These are phyloP conservation scores for Picea abies DNA, from an alignment of 83 land plant species.

Conservation along the genomic window DNA sequence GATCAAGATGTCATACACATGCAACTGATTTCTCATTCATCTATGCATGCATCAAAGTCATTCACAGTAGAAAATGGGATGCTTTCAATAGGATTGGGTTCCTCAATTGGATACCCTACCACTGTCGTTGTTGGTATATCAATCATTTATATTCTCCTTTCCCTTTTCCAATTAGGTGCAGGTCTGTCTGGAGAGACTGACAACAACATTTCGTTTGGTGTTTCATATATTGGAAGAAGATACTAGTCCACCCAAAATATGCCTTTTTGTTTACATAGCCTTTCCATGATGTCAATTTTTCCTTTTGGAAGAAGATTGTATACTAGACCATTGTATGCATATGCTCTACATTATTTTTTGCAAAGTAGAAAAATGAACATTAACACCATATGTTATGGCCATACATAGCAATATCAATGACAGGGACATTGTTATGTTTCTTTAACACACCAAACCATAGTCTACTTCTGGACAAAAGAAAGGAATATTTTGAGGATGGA, in stretches of 20 bases:
- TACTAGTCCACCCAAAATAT: too few species aligned
- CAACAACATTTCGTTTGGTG: too few species aligned
- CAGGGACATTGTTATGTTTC: too few species aligned
- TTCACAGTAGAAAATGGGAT: slow-evolving; percentile 37
- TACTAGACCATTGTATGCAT: not conserved
- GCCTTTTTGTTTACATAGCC: not conserved
- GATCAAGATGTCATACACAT: slow-evolving; percentile 33
- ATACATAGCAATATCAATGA: too few species aligned
- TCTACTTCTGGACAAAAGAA: too few species aligned
- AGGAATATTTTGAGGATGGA: too few species aligned
- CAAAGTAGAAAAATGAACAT: too few species aligned
- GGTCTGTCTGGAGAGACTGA: not conserved
- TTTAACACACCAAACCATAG: too few species aligned
- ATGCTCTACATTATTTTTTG: too few species aligned
- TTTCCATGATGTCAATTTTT: not conserved
- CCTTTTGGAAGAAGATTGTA: not conserved
- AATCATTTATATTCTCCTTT: not conserved
- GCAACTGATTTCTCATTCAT: slow-evolving; percentile 21
- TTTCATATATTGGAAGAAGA: too few species aligned
- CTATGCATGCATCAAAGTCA: slow-evolving; percentile 22
- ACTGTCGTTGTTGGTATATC: slow-evolving; percentile 71
- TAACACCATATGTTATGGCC: too few species aligned
- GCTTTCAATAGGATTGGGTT: slow-evolving; percentile 51
- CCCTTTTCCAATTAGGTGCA: slow-evolving; percentile 1
- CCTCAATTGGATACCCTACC: slow-evolving; percentile 70